Conservation (phyloP, 257 asterid genomes). For the Haberlea rhodopensis region DNA sequence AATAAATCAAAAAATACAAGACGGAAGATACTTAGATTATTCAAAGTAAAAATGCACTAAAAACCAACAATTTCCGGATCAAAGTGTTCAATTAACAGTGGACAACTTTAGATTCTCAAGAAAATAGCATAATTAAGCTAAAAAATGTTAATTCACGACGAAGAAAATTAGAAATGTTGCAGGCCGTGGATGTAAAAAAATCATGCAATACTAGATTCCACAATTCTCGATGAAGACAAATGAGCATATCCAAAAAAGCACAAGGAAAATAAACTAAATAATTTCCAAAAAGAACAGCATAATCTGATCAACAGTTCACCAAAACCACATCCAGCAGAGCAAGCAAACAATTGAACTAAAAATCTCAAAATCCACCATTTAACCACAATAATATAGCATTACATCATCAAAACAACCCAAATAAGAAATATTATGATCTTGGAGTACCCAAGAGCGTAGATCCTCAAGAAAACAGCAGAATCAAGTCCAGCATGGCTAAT, state of each 20-base stretch:
- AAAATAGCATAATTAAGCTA: conserved; percentile 52
- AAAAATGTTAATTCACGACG: background rate
- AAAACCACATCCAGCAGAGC: no score
- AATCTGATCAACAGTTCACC: background rate
- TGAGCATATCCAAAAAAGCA: background rate
- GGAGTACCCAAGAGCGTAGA: conserved; percentile 49
- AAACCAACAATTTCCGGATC: conserved; percentile 30
- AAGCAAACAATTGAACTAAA: background rate
- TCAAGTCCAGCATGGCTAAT: conserved; percentile 81
- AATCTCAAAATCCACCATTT: background rate
- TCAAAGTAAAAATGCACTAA: background rate
- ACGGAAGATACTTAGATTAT: background rate
- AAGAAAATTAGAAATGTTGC: background rate
- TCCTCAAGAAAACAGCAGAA: conserved; percentile 56
- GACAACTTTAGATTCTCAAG: conserved; percentile 39
- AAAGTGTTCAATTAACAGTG: conserved; percentile 20
- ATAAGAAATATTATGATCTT: background rate
- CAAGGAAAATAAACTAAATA: no score
- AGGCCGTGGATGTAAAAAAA: background rate
- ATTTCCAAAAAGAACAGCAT: background rate
- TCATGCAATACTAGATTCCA: background rate
- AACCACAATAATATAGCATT: background rate
- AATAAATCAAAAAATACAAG: background rate
- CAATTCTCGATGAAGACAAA: background rate
- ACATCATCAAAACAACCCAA: background rate